phyloP scores from a whole-genome alignment of 2,329 filamentous ascomycete genomes.

The Knoxdaviesia capensis region DNA sequence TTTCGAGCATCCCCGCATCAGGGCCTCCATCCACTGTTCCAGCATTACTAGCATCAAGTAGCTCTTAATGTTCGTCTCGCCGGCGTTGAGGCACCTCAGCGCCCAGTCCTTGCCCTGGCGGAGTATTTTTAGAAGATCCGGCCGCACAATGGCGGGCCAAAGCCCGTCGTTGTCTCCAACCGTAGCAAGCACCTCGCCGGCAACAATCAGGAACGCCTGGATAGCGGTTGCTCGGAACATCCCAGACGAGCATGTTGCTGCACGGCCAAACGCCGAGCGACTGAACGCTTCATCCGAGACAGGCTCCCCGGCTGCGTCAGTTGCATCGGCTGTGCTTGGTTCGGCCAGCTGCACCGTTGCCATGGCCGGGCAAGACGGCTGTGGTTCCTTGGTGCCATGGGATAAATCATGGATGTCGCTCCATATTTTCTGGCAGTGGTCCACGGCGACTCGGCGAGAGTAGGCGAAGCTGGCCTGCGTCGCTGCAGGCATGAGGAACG shows the following conservation, averaged over 20 bases:
- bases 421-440: conserved; percentile 27
- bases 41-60: conserved; percentile 21
- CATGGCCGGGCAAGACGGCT: conserved; percentile 9
- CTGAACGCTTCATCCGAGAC: conserved; percentile 4
- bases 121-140: conserved; percentile 21
- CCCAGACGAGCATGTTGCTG: conserved; percentile 17
- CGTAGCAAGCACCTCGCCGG: conserved; percentile 19
- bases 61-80: conserved; percentile 35
- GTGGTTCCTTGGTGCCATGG: no score
- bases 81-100: conserved; percentile 19
- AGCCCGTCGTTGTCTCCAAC: conserved; percentile 19
- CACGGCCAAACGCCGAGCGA: conserved; percentile 10
- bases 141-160: conserved; percentile 13
- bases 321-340: conserved; percentile 5
- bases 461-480: conserved; percentile 25
- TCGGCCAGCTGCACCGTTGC: conserved; percentile 7
- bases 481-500: conserved; percentile 21
- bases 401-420: neutral
- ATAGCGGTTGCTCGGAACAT: conserved; percentile 17
- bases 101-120: conserved; percentile 19
- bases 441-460: conserved; percentile 25
- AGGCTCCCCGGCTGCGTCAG: conserved; percentile 1
- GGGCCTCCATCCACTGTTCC: conserved; percentile 19
- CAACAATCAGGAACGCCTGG: conserved; percentile 16
- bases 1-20: conserved; percentile 14